Base-by-base conservation (phyloP, 768 basidiomycete genomes). In the Suillus tomentosus region DNA sequence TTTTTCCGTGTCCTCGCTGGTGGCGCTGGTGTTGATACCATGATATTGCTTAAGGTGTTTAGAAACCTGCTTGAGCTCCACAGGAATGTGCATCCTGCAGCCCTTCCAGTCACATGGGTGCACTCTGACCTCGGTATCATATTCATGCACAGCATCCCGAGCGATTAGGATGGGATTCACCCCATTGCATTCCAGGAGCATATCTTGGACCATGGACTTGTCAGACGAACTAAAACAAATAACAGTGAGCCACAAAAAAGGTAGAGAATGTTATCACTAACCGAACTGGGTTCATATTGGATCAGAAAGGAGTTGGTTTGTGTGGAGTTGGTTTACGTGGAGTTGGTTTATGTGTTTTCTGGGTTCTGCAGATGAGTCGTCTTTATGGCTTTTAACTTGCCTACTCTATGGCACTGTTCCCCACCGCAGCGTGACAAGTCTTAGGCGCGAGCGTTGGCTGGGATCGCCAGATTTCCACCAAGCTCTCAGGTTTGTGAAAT, bases 301-400 rank as follows among this genome's bases (percentile, higher is more conserved):
- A 42, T 36, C 31, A 34, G 56, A 19, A 39, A 13, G 40, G 17
- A 7, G 24, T 58, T 31, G 57, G 57, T 40, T 40, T 27, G 17
- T 57, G 14, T 27, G 40, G 17, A 7, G 24, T 58, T 42, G 57
- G 57, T 40, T 40, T 27, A 17, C 40, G 15, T 27, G 40, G 17
- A 7, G 24, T 58, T 42, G 57, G 57, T 40, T 40, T 27, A 17
- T 57, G 14, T 27, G 57, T 58, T 10, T 57, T 57, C 22, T 57
- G 14, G 15, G 39, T 24, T 13, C 24, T 58, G 10, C 2, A 42
- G 17, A 13, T 1, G 39, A 19, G 15, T 42, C 5, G 24, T 4
- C 19, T 40, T 37, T n/a, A n/a, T 37, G 3, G 22, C 14, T 37
- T 56, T 58, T 58, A 58, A 19, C 39, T 13, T 11, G 5, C 9